Evolutionary conservation across 306 rosid species (phyloP).

Genomic region (Vicia villosa): DNA sequence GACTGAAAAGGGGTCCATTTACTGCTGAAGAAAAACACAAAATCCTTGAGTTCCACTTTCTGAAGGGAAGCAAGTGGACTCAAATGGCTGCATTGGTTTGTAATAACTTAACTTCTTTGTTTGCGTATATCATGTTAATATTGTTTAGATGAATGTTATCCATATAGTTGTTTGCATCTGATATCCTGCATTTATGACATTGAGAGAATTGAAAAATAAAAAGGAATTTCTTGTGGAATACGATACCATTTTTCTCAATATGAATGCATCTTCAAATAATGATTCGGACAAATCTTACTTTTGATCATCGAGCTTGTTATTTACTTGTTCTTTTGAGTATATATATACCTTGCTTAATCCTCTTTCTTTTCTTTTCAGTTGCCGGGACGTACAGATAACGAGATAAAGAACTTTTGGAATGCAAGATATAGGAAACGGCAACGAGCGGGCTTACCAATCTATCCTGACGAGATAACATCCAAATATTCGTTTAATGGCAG

Average conservation of each 20-base stretch:
- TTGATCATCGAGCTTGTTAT: not conserved
- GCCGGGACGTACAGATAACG: constrained; percentile 91
- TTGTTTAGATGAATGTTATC: constrained; percentile 25
- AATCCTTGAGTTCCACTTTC: constrained; percentile 64
- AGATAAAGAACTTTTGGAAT: constrained; percentile 90
- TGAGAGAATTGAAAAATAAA: no score
- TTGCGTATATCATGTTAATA: not conserved
- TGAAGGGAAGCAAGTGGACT: constrained; percentile 88
- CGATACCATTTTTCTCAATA: no score
- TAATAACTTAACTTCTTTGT: constrained; percentile 14
- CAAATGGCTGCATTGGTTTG: constrained; percentile 73
- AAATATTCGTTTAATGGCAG: constrained; percentile 42
- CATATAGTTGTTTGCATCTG: not conserved
- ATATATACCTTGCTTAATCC: constrained; percentile 19
- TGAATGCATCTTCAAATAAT: no score
- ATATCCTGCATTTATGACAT: not conserved
- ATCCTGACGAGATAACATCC: constrained; percentile 56
- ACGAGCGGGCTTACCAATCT: constrained; percentile 70
- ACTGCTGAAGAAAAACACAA: constrained; percentile 63
- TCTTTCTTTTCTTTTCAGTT: constrained; percentile 51
- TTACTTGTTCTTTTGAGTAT: not conserved
- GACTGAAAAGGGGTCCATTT: constrained; percentile 75
- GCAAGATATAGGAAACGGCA: constrained; percentile 69
- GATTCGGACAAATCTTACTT: no score
- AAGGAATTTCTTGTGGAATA: no score